Evolutionary conservation across 1,284 basidiomycete species (phyloP), one percentile per base, ranked within the genome.

Genomic region (Apiotrichum gracile): DNA sequence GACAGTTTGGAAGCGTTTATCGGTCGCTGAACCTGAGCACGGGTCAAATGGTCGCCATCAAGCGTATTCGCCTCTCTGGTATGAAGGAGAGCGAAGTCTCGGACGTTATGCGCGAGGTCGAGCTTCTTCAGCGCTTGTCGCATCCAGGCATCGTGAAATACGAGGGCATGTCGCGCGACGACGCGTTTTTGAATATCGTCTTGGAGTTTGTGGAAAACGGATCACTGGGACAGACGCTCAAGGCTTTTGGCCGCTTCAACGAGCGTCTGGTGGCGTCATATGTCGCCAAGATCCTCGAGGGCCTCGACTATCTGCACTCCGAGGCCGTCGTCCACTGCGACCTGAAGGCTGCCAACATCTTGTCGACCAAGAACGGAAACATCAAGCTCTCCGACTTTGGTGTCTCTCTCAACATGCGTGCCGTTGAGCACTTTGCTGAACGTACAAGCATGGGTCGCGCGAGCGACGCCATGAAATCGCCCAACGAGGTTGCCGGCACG

Each of bases 241-340:
- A 87, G 72, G 84, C 90, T 0, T 96, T 93, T 66, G 92, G 92
- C 19, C 87, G 87, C 67, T 82, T 96, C 60, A 92, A 91, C 66
- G 91, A 96, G 70, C 82, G 81, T 21, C 83, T 96, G 24, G 88
- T 92, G 6, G 86, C 91, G 0, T 83, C 85, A 56, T 94, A 94
- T 67, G 88, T 92, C 29, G 86, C 90, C 68, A 92, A 92, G 78
- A 94, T 96, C 61, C 80, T 96, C 29, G 91, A 96, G 68, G 96
- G 96, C 5, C 91, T 92, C 3, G 86, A 88, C 53, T 97, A 96
- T 69, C 87, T 99, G 80, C 96, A 98, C 74, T 79, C 83, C 59
- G 97, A 97, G 72, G 84, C 88, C 61, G 92, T 97, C 63, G 79
- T 98, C 10, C 94, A 99, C 74, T 90, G 96, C 49, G 96, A 99